These are phyloP conservation scores for Peziza echinospora DNA, from an alignment of 495 filamentous ascomycete species.

Conservation along the genomic window DNA sequence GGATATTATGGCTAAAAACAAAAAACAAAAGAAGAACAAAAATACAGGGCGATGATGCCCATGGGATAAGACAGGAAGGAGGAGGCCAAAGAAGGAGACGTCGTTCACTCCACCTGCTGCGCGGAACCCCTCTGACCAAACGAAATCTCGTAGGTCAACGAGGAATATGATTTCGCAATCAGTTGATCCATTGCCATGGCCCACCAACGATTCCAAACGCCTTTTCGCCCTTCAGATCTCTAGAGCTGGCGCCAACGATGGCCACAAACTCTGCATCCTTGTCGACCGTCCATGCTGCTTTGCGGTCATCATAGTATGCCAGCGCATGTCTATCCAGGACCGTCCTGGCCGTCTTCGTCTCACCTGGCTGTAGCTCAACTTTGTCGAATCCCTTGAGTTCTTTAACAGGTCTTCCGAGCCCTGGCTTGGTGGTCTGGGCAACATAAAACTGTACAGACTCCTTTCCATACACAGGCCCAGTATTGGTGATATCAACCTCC, in stretches of 20 bases:
- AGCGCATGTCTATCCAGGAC: slow-evolving; percentile 30
- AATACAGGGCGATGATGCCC: no score
- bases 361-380: slow-evolving; percentile 39
- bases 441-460: slow-evolving; percentile 53
- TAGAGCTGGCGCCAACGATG: slow-evolving; percentile 16
- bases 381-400: slow-evolving; percentile 59
- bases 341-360: slow-evolving; percentile 36
- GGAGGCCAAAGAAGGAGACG: no score
- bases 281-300: slow-evolving; percentile 18
- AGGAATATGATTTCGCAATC: no score
- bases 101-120: no score
- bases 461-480: slow-evolving; percentile 38
- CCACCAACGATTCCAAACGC: slow-evolving; percentile 12
- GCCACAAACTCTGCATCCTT: slow-evolving; percentile 19
- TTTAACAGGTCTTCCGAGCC: slow-evolving; percentile 38
- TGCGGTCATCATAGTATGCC: slow-evolving; percentile 21
- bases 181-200: slow-evolving; percentile 17
- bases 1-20: no score
- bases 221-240: slow-evolving; percentile 11
- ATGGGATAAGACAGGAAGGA: no score
- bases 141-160: no score
- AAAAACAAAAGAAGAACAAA: no score
- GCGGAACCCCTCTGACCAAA: no score
- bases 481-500: slow-evolving; percentile 34
- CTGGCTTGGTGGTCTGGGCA: slow-evolving; percentile 22